Base-by-base conservation (phyloP, 1,284 basidiomycete genomes). In the Cutaneotrichosporon daszewskae region DNA sequence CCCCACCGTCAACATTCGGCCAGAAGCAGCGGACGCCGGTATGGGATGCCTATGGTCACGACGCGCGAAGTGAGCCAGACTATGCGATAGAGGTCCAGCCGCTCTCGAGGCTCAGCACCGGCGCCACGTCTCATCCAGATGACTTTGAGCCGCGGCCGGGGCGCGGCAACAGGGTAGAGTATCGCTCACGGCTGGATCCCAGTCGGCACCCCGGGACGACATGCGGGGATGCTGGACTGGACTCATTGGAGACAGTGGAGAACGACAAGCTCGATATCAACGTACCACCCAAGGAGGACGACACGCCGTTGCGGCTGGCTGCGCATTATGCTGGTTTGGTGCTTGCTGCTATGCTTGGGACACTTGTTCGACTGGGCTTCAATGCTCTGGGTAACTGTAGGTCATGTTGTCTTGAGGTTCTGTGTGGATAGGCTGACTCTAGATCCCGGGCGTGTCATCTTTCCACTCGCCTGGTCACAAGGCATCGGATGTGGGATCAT, bases 401-500 rank as follows among this genome's bases (percentile, higher is more conserved):
- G 66, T 59, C 23, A n/a, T n/a, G n/a, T n/a, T n/a, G n/a, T n/a
- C n/a, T n/a, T n/a, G 18, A 13, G 12, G 4, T 5, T 8, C 14
- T 4, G 7, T 13, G 6, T 28, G 16, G 14, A 27, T 24, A 3
- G 8, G 22, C 43, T 42, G 28, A 26, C 9, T 14, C 3, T 40
- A 69, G 67, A 68, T 44, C 63, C 69, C 29, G 89, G 87, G 2
- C 66, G 78, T 37, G 78, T 81, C 53, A 82, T 96, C 9, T 94
- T 88, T 57, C 77, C 87, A 1, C 73, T 96, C 24, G 80, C 87
- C 1, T 97, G 92, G 77, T 78, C 82, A 0, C 94, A 99, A 67
- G 84, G 82, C 0, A 73, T 85, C 1, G 95, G 95, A 3, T 97
- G 94, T 68, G 76, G 92, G 33, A 74, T 95, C 37, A 97, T 98